A percentile compares a stretch with the other conserved stretches of the same genome.
Conservation (phyloP, 169 alveolate genomes). For the Eimeria acervulina region DNA sequence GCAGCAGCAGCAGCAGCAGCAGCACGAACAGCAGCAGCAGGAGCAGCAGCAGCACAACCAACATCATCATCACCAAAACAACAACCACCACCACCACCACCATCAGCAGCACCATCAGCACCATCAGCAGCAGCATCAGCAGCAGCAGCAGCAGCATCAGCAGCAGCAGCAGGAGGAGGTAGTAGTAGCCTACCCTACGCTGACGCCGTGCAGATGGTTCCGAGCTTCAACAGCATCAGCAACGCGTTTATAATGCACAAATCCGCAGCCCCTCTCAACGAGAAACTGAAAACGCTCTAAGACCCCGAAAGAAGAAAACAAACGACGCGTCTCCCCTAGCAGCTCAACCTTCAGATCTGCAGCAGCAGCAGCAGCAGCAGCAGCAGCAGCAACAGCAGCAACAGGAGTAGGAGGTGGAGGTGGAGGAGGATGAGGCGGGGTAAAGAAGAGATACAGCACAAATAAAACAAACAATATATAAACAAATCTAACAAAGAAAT, state of each 20-base stretch:
- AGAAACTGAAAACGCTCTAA: constrained; percentile 49
- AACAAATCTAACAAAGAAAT: background rate
- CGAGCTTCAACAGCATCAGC: constrained; percentile 75
- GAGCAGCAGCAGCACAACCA: no score
- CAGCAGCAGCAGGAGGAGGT: constrained; percentile 15
- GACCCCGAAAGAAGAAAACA: constrained; percentile 50
- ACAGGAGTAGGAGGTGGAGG: no score
- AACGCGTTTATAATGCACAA: constrained; percentile 36
- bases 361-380: no score
- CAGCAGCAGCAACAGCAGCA: no score
- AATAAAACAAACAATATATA: background rate
- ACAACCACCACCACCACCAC: no score
- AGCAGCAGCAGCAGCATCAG: constrained; percentile 29
- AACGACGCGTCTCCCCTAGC: constrained; percentile 3
- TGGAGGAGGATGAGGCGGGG: background rate
- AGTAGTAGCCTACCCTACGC: constrained; percentile 50
- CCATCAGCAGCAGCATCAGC: no score
- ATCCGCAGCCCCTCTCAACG: constrained; percentile 69
- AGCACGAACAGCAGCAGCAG: no score
- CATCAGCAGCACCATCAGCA: no score
- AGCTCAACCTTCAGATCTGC: no score
- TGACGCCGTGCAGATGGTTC: constrained; percentile 71
- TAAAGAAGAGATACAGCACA: background rate
- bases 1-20: constrained; percentile 6
- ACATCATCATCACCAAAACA: no score